Conservation (phyloP, 345 rosid species). For the Ricinus communis region DNA sequence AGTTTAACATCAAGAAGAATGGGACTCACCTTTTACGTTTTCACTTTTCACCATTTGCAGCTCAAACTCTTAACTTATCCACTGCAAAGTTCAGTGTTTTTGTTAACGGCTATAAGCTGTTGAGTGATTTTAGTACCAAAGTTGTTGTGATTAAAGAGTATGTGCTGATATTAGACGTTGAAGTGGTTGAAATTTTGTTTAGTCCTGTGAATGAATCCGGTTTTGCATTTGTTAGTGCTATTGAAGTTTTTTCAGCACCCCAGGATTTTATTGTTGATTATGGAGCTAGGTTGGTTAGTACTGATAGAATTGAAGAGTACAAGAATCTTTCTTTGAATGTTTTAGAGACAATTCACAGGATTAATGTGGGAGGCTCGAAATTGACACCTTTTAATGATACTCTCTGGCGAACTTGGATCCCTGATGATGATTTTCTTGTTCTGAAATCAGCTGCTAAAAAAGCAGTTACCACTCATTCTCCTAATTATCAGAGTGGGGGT, state of each 20-base stretch:
- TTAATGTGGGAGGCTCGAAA: constrained; percentile 81
- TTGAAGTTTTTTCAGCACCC: constrained; percentile 85
- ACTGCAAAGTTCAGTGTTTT: constrained; percentile 58
- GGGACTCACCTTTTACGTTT: constrained; percentile 81
- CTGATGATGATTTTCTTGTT: constrained; percentile 69
- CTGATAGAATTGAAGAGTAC: constrained; percentile 43
- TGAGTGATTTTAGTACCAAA: constrained; percentile 46
- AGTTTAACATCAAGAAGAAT: constrained; percentile 43
- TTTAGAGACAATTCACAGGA: constrained; percentile 73
- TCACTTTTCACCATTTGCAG: constrained; percentile 81
- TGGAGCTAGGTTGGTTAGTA: constrained; percentile 55
- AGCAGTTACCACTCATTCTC: constrained; percentile 45
- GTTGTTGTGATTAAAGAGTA: constrained; percentile 54
- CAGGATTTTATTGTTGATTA: constrained; percentile 55
- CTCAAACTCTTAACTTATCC: constrained; percentile 41
- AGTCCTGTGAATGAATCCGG: constrained; percentile 38
- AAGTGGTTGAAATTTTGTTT: constrained; percentile 49
- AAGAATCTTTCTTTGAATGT: constrained; percentile 57
- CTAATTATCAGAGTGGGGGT: constrained; percentile 74
- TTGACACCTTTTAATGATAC: constrained; percentile 89
- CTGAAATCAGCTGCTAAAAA: constrained; percentile 66
- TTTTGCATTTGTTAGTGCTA: constrained; percentile 70
- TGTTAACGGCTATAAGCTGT: constrained; percentile 47
- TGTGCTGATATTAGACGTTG: constrained; percentile 37
- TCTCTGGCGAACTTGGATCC: constrained; percentile 89